These are phyloP conservation scores for Mortierella sp. DNA, from an alignment of 371 early-diverging fungal genomes.

Conservation along the genomic window DNA sequence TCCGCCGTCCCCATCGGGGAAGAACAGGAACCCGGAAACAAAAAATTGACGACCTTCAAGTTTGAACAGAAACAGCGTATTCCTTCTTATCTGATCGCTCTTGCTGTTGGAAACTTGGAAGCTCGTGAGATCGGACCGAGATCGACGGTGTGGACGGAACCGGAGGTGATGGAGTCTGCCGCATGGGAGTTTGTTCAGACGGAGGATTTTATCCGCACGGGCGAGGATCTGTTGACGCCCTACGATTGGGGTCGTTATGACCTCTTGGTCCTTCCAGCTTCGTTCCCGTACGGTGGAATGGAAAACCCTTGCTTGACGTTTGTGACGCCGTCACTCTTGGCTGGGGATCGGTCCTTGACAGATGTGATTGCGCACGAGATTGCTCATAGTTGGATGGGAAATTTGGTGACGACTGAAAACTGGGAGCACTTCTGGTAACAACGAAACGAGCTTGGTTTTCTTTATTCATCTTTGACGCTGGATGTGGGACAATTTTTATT, in stretches of 20 bases:
- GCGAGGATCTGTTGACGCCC: constrained; percentile 88
- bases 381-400: constrained; percentile 98
- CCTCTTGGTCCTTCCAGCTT: constrained; percentile 80
- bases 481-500: too few relatives aligned
- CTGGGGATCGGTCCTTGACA: constrained; percentile 94
- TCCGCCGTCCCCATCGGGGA: constrained; percentile 69
- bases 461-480: too few relatives aligned
- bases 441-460: too few relatives aligned
- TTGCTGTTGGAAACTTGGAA: constrained; percentile 91
- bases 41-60: constrained; percentile 65
- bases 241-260: constrained; percentile 98
- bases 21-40: constrained; percentile 56
- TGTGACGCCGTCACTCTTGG: constrained; percentile 89
- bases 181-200: constrained; percentile 97
- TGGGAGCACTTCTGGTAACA: constrained; percentile 77
- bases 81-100: constrained; percentile 94
- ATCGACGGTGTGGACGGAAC: constrained; percentile 96
- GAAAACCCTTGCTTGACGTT: constrained; percentile 97
- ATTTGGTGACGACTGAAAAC: constrained; percentile 91
- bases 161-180: constrained; percentile 88
- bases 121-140: constrained; percentile 89
- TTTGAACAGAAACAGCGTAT: constrained; percentile 82
- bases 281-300: constrained; percentile 98
- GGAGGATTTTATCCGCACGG: constrained; percentile 87
- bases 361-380: constrained; percentile 98